Evolutionary conservation across 441 rosid species (phyloP).

Genomic region (Corymbia calophylla): DNA sequence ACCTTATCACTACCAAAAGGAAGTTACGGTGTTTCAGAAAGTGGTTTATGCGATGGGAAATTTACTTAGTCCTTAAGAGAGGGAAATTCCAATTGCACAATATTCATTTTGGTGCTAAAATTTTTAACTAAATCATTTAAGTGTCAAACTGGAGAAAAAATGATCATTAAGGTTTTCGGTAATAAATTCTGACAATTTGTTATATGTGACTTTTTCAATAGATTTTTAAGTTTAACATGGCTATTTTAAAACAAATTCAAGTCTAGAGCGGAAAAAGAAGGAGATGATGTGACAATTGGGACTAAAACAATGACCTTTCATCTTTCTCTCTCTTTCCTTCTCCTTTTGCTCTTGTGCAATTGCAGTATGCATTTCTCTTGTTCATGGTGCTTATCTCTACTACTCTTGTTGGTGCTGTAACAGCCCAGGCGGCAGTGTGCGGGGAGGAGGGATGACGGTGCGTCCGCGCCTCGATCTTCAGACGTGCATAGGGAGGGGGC

Average conservation of each 20-base stretch:
- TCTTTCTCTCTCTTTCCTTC: not conserved
- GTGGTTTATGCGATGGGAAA: not conserved
- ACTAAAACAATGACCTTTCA: not conserved
- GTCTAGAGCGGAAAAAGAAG: not conserved
- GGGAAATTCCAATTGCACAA: not conserved
- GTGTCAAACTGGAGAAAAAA: no score
- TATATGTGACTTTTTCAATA: no score
- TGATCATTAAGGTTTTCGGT: no score
- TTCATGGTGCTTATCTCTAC: not conserved
- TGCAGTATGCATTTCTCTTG: not conserved
- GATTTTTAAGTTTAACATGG: not conserved
- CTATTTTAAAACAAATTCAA: not conserved
- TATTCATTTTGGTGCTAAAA: no score
- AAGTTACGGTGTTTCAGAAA: not conserved
- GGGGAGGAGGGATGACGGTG: no score
- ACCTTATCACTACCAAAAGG: not conserved
- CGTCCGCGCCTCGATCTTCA: fast-evolving
- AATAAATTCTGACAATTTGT: not conserved
- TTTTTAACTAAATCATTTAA: fast-evolving
- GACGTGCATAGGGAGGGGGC: no score
- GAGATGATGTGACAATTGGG: not conserved
- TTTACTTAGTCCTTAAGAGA: not conserved
- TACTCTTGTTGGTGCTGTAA: not conserved
- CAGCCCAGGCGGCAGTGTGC: no score
- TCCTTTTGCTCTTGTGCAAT: not conserved